phyloP scores from a whole-genome alignment of 805 yeast genomes.

The Starmerella stellata region DNA sequence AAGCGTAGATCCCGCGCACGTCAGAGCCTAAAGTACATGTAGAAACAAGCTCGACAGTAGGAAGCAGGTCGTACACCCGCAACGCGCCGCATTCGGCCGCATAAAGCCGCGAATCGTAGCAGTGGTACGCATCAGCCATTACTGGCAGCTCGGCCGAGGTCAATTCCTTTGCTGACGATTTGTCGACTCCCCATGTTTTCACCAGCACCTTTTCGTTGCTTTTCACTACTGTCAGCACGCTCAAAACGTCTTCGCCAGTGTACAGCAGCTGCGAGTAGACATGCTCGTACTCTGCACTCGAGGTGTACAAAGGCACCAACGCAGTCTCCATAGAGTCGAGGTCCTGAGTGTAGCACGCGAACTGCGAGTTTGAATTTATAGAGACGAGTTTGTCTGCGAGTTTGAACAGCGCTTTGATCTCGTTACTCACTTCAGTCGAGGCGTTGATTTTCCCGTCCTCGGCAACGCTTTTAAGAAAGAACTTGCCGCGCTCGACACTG shows the following conservation, averaged over 20 bases:
- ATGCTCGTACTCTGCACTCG: background rate
- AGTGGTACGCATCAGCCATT: background rate
- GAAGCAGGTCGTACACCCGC: background rate
- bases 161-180: background rate
- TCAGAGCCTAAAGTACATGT: background rate
- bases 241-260: conserved; percentile 1
- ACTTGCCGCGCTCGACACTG: conserved; percentile 19
- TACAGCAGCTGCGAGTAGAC: background rate
- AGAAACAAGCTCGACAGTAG: background rate
- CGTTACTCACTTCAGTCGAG: background rate
- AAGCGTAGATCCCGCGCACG: background rate
- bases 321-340: background rate
- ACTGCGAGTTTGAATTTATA: background rate
- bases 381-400: background rate
- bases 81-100: background rate
- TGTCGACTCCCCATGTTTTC: background rate
- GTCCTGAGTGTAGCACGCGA: background rate
- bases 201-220: background rate
- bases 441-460: background rate
- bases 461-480: conserved; percentile 9
- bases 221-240: background rate
- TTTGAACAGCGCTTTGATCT: background rate
- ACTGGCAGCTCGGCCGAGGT: background rate
- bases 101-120: background rate
- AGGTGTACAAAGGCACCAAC: too few relatives aligned